These are phyloP conservation scores for Holtermanniella nyarrowii DNA, from an alignment of 768 basidiomycete species.

Conservation along the genomic window DNA sequence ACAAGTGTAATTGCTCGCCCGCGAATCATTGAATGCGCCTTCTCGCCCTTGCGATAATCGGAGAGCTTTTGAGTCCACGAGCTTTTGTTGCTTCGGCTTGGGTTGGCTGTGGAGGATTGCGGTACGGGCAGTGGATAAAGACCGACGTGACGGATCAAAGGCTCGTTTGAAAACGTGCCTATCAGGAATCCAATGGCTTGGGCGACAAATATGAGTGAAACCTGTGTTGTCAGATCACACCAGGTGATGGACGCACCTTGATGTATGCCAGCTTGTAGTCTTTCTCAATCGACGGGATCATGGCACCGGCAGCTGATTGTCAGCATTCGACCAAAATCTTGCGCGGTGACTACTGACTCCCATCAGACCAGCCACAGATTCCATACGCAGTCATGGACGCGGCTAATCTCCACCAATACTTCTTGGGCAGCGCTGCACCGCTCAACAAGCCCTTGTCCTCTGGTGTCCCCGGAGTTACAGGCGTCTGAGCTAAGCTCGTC, in stretches of 20 bases:
- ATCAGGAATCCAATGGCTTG: background rate
- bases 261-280: background rate
- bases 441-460: background rate
- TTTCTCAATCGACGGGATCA: background rate
- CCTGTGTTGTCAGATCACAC: background rate
- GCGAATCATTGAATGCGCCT: background rate
- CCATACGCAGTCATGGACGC: background rate
- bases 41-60: background rate
- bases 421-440: background rate
- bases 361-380: background rate
- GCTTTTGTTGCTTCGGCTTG: background rate
- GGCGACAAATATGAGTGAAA: background rate
- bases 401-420: background rate
- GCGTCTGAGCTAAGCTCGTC: background rate
- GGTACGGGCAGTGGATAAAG: background rate
- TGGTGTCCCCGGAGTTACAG: background rate
- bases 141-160: background rate
- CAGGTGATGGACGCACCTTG: background rate
- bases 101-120: too few relatives aligned
- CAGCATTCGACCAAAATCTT: background rate
- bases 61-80: background rate
- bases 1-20: background rate
- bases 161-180: background rate
- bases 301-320: background rate
- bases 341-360: background rate